Evolutionary conservation across 116 monocot genomes (phyloP), one percentile per base, ranked within the genome.

Genomic region (Phalaenopsis hybrid): DNA sequence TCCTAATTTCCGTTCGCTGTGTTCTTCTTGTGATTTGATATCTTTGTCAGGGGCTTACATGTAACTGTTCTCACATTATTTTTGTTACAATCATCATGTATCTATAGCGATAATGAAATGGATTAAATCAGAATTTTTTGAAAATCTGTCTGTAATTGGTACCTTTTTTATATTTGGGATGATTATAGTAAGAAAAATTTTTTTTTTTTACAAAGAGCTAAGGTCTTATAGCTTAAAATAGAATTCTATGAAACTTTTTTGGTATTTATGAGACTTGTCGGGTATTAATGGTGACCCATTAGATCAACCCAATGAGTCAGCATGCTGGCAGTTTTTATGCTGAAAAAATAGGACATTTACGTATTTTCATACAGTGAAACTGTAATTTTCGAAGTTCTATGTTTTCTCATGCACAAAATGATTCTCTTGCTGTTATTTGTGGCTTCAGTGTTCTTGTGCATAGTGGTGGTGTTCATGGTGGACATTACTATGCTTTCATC

Each of bases 391-490:
- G 37, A 70, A 4, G 13, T 33, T 70, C 4, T 37, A 37, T 70
- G 34, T 70, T 75, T 7, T 75, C 45, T 75, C 45, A 75, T 1
- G 43, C 20, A 44, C 74, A 44, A 1, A 75, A 75, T 75, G 45
- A 18, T 75, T 44, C 12, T 5, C 43, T 43, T 75, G 45, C n/a
- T 75, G 2, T 77, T 77, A 5, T 77, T 18, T 65, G 63, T 69
- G 21, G 44, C 49, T 86, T 68, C 84, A 89, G 89, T 81, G 86
- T 89, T 75, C 89, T 89, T 73, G 89, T 89, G 31, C 89, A 89
- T 72, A 89, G 86, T 85, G 89, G 89, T 57, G 89, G 89, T n/a
- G 86, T 84, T 79, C 89, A 89, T 75, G 89, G 89, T 77, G 89
- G 89, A 46, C 89, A 89, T 79, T 89, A 89, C 74, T 89, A 89